Base-by-base conservation (phyloP, 169 alveolate genomes). In the Perkinsus chesapeaki region DNA sequence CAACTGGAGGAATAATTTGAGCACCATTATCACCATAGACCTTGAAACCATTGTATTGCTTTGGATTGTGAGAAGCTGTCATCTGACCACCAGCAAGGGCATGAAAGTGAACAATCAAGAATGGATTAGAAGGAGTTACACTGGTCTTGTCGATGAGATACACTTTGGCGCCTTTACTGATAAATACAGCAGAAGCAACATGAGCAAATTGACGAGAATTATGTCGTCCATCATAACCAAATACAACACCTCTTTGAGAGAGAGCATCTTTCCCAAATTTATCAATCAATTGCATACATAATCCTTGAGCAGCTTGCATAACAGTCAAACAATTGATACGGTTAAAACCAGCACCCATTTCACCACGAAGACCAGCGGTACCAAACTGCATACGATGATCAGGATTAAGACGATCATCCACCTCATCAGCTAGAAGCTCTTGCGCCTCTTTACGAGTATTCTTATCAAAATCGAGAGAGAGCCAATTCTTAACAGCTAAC, bases 51-150 rank as follows among this genome's bases (percentile, higher is more conserved):
- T 96, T 95, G 91, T 95, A 96, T 72, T 96, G 73, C 82, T 95
- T 96, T 72, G 97, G 96, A 47, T 94, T 93, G 92, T 96, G 97
- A 48, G 97, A 95, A 39, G 97, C 98, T 73, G 98, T 96, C 39
- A 96, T 93, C 97, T 95, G 93, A 39, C 95, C 94, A 27, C 98
- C 98, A 39, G 95, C 93, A 31, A 96, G 93, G 39, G 96, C 94
- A 72, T 94, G 95, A 39, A 93, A 94, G 43, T 95, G 94, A 23
- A 94, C 92, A 93, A 95, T 93, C 39, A 95, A 94, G 91, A 94
- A 96, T 31, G 97, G 96, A 20, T 95, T 96, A 92, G 96, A 94
- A 90, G 98, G 97, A 1, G 98, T 95, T 31, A 94, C 94, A 91
- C 93, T 95, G 36, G 94, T 92, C 91, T 95, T 91, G 34, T 95